Evolutionary conservation across 2,329 filamentous ascomycete species (phyloP).

Genomic region (Magnaporthiopsis poae): DNA sequence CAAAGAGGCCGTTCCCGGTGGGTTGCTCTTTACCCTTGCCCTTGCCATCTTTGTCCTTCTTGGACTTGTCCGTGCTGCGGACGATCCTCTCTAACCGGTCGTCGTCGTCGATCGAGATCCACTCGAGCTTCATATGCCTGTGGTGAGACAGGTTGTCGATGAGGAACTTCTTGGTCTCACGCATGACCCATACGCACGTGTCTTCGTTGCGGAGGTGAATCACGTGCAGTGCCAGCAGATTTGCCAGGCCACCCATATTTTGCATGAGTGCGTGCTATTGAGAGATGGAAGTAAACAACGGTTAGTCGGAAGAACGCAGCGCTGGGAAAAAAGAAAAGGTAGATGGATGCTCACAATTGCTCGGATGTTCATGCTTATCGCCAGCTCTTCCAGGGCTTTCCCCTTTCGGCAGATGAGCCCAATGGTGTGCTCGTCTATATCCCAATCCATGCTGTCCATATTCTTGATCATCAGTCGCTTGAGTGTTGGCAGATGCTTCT

Average conservation of each 20-base stretch:
- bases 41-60: constrained; percentile 21
- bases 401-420: constrained; percentile 43
- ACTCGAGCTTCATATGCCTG: constrained; percentile 46
- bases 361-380: constrained; percentile 42
- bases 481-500: constrained; percentile 46
- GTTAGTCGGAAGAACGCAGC: neutral
- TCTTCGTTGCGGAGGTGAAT: constrained; percentile 45
- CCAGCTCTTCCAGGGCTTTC: constrained; percentile 43
- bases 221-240: constrained; percentile 46
- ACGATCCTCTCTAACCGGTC: constrained; percentile 40
- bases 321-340: neutral
- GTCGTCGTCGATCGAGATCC: constrained; percentile 44
- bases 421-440: constrained; percentile 44
- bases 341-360: constrained; percentile 37
- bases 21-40: constrained; percentile 28
- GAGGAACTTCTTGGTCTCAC: constrained; percentile 48
- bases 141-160: constrained; percentile 48
- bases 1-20: neutral
- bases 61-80: constrained; percentile 25
- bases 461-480: constrained; percentile 53
- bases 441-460: constrained; percentile 43
- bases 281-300: neutral
- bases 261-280: constrained; percentile 48
- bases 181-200: constrained; percentile 45
- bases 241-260: constrained; percentile 40